Evolutionary conservation across 2,329 filamentous ascomycete species (phyloP).

Genomic region (Clonostachys rosea): DNA sequence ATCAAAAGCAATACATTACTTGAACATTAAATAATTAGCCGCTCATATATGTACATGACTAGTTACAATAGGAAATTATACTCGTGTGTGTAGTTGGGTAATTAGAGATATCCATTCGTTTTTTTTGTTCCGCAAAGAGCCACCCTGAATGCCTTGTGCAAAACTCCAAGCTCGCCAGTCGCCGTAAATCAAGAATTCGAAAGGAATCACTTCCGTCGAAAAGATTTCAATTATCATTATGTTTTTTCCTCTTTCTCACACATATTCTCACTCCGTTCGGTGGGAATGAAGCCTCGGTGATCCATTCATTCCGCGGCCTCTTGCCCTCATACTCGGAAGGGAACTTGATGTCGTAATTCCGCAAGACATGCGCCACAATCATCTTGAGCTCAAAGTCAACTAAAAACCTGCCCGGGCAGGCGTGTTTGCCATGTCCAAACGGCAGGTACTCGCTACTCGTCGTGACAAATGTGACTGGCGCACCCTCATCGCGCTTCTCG

Average conservation of each 20-base stretch:
- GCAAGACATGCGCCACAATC: constrained; percentile 21
- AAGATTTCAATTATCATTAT: too few relatives aligned
- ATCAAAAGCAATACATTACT: too few relatives aligned
- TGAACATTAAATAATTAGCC: too few relatives aligned
- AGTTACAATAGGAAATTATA: too few relatives aligned
- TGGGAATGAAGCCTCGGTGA: constrained; percentile 6
- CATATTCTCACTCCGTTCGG: not conserved
- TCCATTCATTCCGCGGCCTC: constrained; percentile 6
- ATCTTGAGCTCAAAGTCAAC: constrained; percentile 30
- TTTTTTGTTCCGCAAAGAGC: too few relatives aligned
- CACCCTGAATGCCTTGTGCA: too few relatives aligned
- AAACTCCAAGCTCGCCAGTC: too few relatives aligned
- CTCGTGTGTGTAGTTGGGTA: too few relatives aligned
- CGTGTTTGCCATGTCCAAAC: constrained; percentile 30
- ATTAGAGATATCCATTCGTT: too few relatives aligned
- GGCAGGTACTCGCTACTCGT: constrained; percentile 23
- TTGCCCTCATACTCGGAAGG: constrained; percentile 5
- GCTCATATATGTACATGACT: too few relatives aligned
- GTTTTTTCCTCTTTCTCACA: not conserved
- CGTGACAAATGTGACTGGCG: constrained; percentile 15
- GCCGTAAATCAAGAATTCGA: too few relatives aligned
- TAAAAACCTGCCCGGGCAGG: constrained; percentile 32
- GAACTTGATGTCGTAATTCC: constrained; percentile 21
- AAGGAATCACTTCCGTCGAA: too few relatives aligned
- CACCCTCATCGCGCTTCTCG: constrained; percentile 5